Percentiles rank a stretch among this genome's conserved stretches.
Conservation (phyloP, 2,329 filamentous ascomycete species). For the Fusarium sp. region DNA sequence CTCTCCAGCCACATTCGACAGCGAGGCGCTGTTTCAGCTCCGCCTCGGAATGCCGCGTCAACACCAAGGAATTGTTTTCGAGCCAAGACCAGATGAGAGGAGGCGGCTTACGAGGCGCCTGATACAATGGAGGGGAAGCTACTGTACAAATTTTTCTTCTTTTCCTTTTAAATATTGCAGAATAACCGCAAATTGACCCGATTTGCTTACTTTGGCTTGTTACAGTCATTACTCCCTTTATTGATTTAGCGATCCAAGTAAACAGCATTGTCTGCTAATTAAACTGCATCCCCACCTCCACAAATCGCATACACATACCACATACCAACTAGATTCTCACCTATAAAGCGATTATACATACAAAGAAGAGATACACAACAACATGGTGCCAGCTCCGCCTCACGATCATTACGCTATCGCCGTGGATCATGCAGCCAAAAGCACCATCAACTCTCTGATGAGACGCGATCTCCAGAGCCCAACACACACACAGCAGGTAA, state of each 20-base stretch:
- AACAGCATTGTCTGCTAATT: constrained; percentile 1
- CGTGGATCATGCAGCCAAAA: constrained; percentile 20
- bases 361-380: not conserved
- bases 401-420: constrained; percentile 37
- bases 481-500: constrained; percentile 79
- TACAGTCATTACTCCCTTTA: constrained; percentile 9
- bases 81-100: constrained; percentile 38
- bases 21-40: constrained; percentile 50
- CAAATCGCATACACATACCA: not conserved
- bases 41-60: constrained; percentile 52
- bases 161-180: not conserved
- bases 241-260: constrained; percentile 22
- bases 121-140: constrained; percentile 4
- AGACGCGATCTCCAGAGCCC: constrained; percentile 70
- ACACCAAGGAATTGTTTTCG: constrained; percentile 43
- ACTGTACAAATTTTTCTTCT: not conserved
- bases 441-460: constrained; percentile 52
- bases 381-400: constrained; percentile 45
- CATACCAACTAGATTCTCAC: not conserved
- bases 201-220: not conserved
- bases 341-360: not conserved
- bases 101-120: constrained; percentile 45
- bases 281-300: not conserved
- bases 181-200: not conserved
- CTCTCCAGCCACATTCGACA: constrained; percentile 46